Conservation (phyloP, 1,284 basidiomycete genomes). For the Xanthoconium separans region DNA sequence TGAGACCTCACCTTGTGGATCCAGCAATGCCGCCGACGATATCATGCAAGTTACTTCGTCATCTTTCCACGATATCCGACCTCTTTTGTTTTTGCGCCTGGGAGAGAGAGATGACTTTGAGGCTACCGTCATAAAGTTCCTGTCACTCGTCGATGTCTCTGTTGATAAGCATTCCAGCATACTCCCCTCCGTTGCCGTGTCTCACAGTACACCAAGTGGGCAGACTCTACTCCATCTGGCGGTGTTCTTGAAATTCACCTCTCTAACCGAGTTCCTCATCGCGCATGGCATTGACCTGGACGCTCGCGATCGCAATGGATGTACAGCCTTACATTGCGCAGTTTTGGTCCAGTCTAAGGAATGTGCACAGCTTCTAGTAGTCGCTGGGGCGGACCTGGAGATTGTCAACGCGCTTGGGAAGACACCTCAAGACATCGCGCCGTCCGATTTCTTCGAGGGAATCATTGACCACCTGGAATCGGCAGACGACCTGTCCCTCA, state of each 20-base stretch:
- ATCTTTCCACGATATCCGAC: slow-evolving; percentile 48
- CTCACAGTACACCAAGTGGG: slow-evolving; percentile 62
- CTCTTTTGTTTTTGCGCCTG: slow-evolving; percentile 51
- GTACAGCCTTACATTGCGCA: slow-evolving; percentile 88
- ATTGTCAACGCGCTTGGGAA: slow-evolving; percentile 77
- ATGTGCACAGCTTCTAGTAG: slow-evolving; percentile 69
- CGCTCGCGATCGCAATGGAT: slow-evolving; percentile 86
- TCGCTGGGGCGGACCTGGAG: slow-evolving; percentile 78
- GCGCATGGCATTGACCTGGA: slow-evolving; percentile 77
- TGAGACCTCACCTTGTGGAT: slow-evolving; percentile 39
- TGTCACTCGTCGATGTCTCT: slow-evolving; percentile 68
- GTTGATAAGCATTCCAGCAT: slow-evolving; percentile 42
- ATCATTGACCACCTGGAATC: slow-evolving; percentile 30
- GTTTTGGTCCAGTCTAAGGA: slow-evolving; percentile 65
- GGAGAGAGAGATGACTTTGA: slow-evolving; percentile 69
- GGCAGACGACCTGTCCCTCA: slow-evolving; percentile 31
- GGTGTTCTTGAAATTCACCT: slow-evolving; percentile 75
- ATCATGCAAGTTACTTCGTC: slow-evolving; percentile 55
- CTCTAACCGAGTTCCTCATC: slow-evolving; percentile 74
- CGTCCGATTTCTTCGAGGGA: slow-evolving; percentile 55
- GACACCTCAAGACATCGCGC: slow-evolving; percentile 77
- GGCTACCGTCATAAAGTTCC: slow-evolving; percentile 74
- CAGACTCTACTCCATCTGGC: slow-evolving; percentile 91
- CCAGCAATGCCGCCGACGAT: slow-evolving; percentile 34
- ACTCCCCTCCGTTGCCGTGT: slow-evolving; percentile 50